phyloP scores from a whole-genome alignment of 306 rosid genomes.

The Carpinus fangiana region DNA sequence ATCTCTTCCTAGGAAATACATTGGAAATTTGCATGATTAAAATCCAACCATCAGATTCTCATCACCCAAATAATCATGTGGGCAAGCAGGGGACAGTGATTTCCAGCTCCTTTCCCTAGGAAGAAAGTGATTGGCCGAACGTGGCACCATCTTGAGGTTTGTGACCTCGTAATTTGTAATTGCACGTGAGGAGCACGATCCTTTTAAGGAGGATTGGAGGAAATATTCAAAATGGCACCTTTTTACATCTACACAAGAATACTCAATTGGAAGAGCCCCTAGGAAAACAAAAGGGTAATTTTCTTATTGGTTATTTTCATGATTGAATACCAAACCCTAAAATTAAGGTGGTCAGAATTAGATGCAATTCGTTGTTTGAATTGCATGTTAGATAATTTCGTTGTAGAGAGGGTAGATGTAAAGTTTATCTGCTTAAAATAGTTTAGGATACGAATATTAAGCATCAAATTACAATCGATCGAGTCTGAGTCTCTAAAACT shows the following conservation, averaged over 20 bases:
- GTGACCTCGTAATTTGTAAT: neutral
- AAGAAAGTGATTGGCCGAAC: neutral
- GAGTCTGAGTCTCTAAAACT: too few species aligned
- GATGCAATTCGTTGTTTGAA: too few species aligned
- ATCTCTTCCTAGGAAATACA: too few species aligned
- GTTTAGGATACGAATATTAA: too few species aligned
- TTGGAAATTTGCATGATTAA: neutral
- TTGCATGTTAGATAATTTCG: too few species aligned
- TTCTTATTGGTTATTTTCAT: too few species aligned
- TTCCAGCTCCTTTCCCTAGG: neutral
- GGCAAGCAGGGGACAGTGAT: neutral
- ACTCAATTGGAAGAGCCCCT: neutral
- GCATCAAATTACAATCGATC: too few species aligned
- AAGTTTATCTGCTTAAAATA: too few species aligned
- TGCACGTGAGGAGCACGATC: slow-evolving; percentile 4
- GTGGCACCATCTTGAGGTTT: neutral
- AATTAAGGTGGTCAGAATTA: too few species aligned
- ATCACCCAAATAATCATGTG: neutral
- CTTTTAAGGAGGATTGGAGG: neutral
- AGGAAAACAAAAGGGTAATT: neutral
- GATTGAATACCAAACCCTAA: too few species aligned
- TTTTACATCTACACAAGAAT: neutral
- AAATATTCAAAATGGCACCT: too few species aligned
- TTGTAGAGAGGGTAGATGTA: too few species aligned
- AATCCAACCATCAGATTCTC: neutral